These are phyloP conservation scores for Neonectria neomacrospora DNA, from an alignment of 2,329 filamentous ascomycete genomes.

Conservation along the genomic window DNA sequence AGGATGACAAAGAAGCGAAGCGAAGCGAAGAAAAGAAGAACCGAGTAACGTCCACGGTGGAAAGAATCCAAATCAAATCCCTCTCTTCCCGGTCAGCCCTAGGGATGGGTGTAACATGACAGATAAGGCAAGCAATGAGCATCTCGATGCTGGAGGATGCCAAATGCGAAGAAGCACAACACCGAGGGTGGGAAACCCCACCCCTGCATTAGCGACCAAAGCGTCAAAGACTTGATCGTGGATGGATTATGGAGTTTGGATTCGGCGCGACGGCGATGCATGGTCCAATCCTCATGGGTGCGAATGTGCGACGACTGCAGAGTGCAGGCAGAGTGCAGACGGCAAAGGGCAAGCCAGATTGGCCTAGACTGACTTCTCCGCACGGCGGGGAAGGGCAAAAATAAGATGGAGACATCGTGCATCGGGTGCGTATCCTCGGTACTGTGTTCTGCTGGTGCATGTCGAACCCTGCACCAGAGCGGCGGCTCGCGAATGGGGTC, in stretches of 20 bases:
- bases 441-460: conserved; percentile 22
- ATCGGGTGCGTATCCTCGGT: conserved; percentile 37
- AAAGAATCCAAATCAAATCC: not conserved
- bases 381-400: conserved; percentile 40
- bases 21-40: conserved; percentile 11
- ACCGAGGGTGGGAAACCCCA: conserved; percentile 5
- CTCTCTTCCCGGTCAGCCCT: not conserved
- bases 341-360: conserved; percentile 35
- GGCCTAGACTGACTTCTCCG: conserved; percentile 40
- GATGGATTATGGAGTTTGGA: not conserved
- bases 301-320: conserved; percentile 25
- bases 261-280: conserved; percentile 16
- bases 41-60: conserved; percentile 5
- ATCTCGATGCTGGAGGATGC: not conserved
- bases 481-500: conserved; percentile 43
- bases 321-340: too few species aligned
- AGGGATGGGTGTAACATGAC: conserved; percentile 10
- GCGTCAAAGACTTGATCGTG: conserved; percentile 6
- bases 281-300: conserved; percentile 25
- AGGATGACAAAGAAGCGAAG: not conserved
- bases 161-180: conserved; percentile 5
- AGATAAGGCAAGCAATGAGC: conserved; percentile 11
- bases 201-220: conserved; percentile 21
- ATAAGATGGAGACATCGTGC: conserved; percentile 42
- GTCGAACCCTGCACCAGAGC: conserved; percentile 40